Base-by-base conservation (phyloP, 1,284 basidiomycete species). In the Quambalaria eucalypti region DNA sequence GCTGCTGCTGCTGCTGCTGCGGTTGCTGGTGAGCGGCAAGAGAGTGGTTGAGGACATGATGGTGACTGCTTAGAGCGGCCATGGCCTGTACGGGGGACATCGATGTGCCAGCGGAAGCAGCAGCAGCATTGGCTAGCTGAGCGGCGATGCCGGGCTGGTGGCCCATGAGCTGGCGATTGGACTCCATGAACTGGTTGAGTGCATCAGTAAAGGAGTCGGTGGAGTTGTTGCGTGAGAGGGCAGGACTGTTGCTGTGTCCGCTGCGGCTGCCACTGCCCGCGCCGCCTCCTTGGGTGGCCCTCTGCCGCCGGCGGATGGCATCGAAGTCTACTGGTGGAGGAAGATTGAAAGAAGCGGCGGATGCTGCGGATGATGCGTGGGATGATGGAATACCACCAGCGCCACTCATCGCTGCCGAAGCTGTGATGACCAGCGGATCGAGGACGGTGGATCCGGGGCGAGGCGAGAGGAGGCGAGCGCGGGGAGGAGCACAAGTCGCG, bases 261-360 rank as follows among this genome's bases (percentile, higher is more conserved):
- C 42, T 46, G 42, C 25, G 16, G 21, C 25, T 46, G 21, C 42
- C 25, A 25, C 42, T 46, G 42, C 21, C 25, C 5, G 42, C 42
- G 42, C 42, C 25, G 42, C 21, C 42, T 25, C 25, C 16, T 5
- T 12, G n/a, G 19, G 25, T 26, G 4, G 42, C 42, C 25, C 42
- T 46, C 19, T 46, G 42, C 42, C 25, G 16, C 5, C 42, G n/a
- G 21, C 42, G 42, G 5, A 46, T 46, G 42, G 42, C 42, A 46
- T 46, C 42, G 25, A 46, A 46, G 42, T 46, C 42, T 25, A 46
- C 42, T 46, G 42, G 21, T 14, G 42, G 42, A 14, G 42, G 42
- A 14, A 46, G 42, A 14, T 26, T 46, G 42, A 46, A 46, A 14
- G 16, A 21, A 21, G 42, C 42, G 21, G n/a, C 12, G 6, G 42